Evolutionary conservation across 352 stramenopile genomes (phyloP).

Genomic region (Phytophthora parvispora): DNA sequence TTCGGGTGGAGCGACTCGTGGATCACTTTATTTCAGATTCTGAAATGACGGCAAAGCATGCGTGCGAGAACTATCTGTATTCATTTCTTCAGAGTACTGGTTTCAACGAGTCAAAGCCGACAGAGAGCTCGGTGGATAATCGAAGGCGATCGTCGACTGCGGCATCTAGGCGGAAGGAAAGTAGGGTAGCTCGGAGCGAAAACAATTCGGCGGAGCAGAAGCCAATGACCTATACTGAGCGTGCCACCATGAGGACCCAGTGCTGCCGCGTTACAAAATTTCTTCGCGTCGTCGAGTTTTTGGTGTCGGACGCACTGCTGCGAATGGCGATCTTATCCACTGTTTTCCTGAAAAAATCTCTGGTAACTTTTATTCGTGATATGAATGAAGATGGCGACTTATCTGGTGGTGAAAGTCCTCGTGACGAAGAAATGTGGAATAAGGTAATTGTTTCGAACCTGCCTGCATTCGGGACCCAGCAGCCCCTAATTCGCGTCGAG

Average conservation of each 20-base stretch:
- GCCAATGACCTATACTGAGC: slow-evolving; percentile 96
- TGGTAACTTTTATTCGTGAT: slow-evolving; percentile 51
- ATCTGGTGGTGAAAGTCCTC: slow-evolving; percentile 1
- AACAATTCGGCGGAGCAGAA: slow-evolving; percentile 34
- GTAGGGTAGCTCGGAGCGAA: neutral
- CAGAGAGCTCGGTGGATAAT: neutral
- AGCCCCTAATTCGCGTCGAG: slow-evolving; percentile 79
- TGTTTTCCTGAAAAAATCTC: slow-evolving; percentile 45
- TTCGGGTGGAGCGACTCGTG: slow-evolving; percentile 62
- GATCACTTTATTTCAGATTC: slow-evolving; percentile 69
- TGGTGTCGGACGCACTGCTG: slow-evolving; percentile 84
- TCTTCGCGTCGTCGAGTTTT: slow-evolving; percentile 93
- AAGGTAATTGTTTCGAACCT: slow-evolving; percentile 15
- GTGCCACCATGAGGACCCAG: slow-evolving; percentile 91
- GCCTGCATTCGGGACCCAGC: neutral
- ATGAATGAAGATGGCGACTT: slow-evolving; percentile 1
- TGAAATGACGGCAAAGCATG: slow-evolving; percentile 68
- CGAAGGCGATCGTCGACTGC: slow-evolving; percentile 22
- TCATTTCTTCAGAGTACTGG: slow-evolving; percentile 62
- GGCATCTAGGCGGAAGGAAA: slow-evolving; percentile 25
- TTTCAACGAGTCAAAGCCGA: slow-evolving; percentile 50
- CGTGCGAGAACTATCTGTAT: slow-evolving; percentile 73
- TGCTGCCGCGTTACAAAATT: slow-evolving; percentile 94
- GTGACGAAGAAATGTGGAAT: slow-evolving; percentile 3
- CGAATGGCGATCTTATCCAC: slow-evolving; percentile 75